Evolutionary conservation across 2,329 filamentous ascomycete species (phyloP), one percentile per base, ranked within the genome.

Genomic region (Chalaropsis thielavioides): DNA sequence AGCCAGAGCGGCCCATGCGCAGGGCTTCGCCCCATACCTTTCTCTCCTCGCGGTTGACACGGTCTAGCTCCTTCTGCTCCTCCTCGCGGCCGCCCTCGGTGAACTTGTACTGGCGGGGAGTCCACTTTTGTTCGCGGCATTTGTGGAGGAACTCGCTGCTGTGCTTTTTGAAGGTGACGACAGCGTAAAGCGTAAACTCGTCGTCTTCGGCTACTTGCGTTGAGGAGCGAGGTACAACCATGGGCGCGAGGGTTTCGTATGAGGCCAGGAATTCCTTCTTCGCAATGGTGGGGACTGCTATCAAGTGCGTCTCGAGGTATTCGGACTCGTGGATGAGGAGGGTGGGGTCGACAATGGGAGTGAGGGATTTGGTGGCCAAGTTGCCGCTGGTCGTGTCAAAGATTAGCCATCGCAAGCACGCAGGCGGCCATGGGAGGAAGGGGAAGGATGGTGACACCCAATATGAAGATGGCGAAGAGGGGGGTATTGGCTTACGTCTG

Each of bases 21-120:
- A 99, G 75, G 2, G 92, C 91, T 77, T 99, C 92, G 11, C 90
- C 91, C 85, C 91, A 96, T 1, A 96, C 81, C 77, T 94, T 95
- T 75, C 88, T 84, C 78, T 96, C 92, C 73, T 97, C 91, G 69
- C 85, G 87, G 66, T 84, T 83, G 61, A 95, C 83, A 67, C 87
- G 85, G 70, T 92, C 88, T 38, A 96, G 80, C 77, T 99, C 92
- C 71, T 85, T 86, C 72, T 88, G 84, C 76, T 99, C 94, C 72
- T 92, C 89, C 73, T 96, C 92, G 72, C 84, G 87, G 13, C 91
- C 91, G 27, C 92, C 92, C 73, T 95, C 88, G 64, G 91, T 87
- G 74, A 95, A 90, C 76, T 92, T 94, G 79, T 92, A 96, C 72
- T 96, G 92, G 67, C 94, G 84, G 1, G 94, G 94, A 49, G 90